Base-by-base conservation (phyloP, 2,329 filamentous ascomycete species). In the Claviceps cyperi region DNA sequence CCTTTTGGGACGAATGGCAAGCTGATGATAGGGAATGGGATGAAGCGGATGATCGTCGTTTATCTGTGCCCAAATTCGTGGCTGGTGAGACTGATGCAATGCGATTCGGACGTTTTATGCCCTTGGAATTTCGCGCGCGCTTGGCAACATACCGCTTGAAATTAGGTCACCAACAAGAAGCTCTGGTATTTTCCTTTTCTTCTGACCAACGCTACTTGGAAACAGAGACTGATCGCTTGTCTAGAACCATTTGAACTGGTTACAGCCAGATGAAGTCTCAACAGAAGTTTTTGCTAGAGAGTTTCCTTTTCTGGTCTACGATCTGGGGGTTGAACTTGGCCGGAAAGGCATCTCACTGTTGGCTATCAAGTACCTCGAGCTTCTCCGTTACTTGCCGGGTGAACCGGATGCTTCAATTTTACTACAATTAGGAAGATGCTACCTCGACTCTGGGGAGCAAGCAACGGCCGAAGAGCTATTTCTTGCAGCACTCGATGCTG, bases 11-110 rank as follows among this genome's bases (percentile, higher is more conserved):
- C 51, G 62, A 74, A 8, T 73, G 76, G 55, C 70, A 76, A 32
- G 72, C 78, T 5, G 87, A 96, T 61, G 89, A 95, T 63, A 77
- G 89, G 51, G 92, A 98, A 66, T 98, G 89, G 80, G 92, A 98
- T 62, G 66, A 77, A 5, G 76, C 82, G 43, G 79, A 88, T 59
- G 72, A 75, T 19, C 82, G 92, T 53, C 80, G 90, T 51, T 64
- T 70, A 2, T 66, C 74, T 51, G 74, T 86, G 5, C 64, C 76
- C 2, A 76, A 76, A 1, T 95, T 84, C 61, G 65, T 72, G 8
- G 69, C 74, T 4, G 73, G 68, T 3, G 66, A 65, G 43, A 79
- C 78, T 60, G 69, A 75, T 1, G 60, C 67, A 4, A 70, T 74
- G 5, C 69, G 75, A 0, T 95, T 95, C 62, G 89, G 87, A 0